Conservation (phyloP, 2,329 filamentous ascomycete genomes). For the Trichoderma brevicompactum region DNA sequence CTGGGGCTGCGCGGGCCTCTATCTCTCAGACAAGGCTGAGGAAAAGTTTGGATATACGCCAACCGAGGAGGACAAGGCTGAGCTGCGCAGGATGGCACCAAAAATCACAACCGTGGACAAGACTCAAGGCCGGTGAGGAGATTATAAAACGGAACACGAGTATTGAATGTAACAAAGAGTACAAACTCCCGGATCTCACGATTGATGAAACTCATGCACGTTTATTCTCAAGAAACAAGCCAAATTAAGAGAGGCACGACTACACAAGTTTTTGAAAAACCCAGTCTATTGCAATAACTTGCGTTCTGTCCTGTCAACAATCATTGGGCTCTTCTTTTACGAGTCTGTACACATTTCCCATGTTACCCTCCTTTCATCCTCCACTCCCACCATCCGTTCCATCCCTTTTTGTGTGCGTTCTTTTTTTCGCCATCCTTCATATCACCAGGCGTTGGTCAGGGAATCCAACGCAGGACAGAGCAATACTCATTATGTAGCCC, state of each 20-base stretch:
- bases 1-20: conserved; percentile 76
- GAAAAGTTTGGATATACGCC: conserved; percentile 73
- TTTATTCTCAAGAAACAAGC: neutral
- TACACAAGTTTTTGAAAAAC: neutral
- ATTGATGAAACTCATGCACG: neutral
- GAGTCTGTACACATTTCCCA: conserved; percentile 22
- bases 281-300: conserved; percentile 7
- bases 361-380: conserved; percentile 16
- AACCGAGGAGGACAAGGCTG: conserved; percentile 72
- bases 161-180: no score
- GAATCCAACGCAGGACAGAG: conserved; percentile 32
- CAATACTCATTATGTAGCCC: conserved; percentile 44
- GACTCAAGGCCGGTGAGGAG: conserved; percentile 2
- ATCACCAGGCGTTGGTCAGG: conserved; percentile 25
- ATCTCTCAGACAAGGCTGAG: conserved; percentile 73
- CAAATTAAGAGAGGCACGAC: neutral
- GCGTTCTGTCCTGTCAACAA: neutral
- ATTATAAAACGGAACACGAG: no score
- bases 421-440: conserved; percentile 28
- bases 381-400: conserved; percentile 19
- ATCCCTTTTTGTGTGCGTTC: conserved; percentile 1
- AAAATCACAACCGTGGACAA: conserved; percentile 64
- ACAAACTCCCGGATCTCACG: neutral
- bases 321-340: conserved; percentile 8
- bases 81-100: conserved; percentile 64